phyloP scores from a whole-genome alignment of 2,329 filamentous ascomycete genomes.

The Nemania sp. region DNA sequence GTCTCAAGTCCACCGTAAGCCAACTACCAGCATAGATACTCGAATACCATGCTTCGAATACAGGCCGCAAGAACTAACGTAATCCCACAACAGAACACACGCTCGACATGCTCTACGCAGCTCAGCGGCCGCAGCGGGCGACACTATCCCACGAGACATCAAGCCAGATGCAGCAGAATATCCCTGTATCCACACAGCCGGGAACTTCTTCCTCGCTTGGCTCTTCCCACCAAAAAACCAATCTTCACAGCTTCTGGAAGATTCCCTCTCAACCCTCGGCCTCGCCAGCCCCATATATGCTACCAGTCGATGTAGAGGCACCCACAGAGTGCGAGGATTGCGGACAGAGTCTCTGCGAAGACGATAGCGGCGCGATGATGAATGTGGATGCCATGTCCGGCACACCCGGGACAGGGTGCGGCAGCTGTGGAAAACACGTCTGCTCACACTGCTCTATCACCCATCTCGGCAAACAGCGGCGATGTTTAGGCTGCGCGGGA shows the following conservation, averaged over 20 bases:
- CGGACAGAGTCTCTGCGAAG: constrained; percentile 38
- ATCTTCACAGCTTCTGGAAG: constrained; percentile 65
- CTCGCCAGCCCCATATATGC: constrained; percentile 31
- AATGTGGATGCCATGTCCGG: constrained; percentile 45
- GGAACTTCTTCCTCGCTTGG: constrained; percentile 9
- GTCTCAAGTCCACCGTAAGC: constrained; percentile 57
- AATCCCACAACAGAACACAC: constrained; percentile 53
- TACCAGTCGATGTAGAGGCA: constrained; percentile 22
- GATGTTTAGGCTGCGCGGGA: constrained; percentile 57
- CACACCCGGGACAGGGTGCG: constrained; percentile 47
- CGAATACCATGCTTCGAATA: neutral
- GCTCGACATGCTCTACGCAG: constrained; percentile 60
- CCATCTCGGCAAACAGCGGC: constrained; percentile 57
- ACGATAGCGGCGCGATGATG: constrained; percentile 26
- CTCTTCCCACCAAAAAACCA: constrained; percentile 51
- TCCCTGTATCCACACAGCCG: constrained; percentile 20
- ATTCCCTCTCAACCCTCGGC: constrained; percentile 46
- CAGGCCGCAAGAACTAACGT: constrained; percentile 23
- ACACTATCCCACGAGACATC: constrained; percentile 11
- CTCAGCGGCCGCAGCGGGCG: constrained; percentile 45
- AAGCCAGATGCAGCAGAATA: constrained; percentile 12
- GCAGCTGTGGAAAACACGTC: constrained; percentile 57
- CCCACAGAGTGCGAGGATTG: constrained; percentile 59
- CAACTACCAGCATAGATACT: constrained; percentile 3
- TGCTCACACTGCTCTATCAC: constrained; percentile 64